A percentile compares a stretch with the other conserved stretches of the same genome.
Conservation (phyloP, 1,284 basidiomycete species). For the Puccinia horiana region DNA sequence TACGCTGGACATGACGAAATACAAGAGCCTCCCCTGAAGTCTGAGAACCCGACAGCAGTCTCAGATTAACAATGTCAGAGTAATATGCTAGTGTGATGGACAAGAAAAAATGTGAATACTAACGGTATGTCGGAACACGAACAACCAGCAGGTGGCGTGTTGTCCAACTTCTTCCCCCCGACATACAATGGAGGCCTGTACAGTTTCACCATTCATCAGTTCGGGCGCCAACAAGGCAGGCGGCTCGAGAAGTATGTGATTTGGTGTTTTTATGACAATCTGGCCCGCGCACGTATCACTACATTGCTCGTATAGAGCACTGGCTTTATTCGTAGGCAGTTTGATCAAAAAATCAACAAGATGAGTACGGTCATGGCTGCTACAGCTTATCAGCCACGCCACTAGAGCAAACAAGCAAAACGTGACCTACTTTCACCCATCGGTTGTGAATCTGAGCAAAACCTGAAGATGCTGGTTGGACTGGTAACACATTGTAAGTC, state of each 20-base stretch:
- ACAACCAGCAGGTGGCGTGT: slow-evolving; percentile 34
- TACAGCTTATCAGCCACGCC: neutral
- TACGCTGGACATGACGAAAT: slow-evolving; percentile 65
- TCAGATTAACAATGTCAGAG: neutral
- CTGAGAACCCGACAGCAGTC: neutral
- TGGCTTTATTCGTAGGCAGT: neutral
- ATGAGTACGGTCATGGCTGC: neutral
- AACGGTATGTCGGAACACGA: slow-evolving; percentile 30
- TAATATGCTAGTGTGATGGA: neutral
- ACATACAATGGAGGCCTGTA: slow-evolving; percentile 5
- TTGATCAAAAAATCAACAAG: neutral
- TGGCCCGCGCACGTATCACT: neutral
- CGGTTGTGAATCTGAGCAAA: slow-evolving; percentile 15
- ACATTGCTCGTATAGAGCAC: neutral
- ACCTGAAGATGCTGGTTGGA: slow-evolving; percentile 26
- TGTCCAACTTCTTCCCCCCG: slow-evolving; percentile 43
- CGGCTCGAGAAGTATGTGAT: slow-evolving; percentile 1
- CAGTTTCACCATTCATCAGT: neutral
- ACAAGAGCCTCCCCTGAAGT: slow-evolving; percentile 64
- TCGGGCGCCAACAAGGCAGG: neutral
- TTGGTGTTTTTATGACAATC: slow-evolving; percentile 1
- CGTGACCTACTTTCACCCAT: neutral
- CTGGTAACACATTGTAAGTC: slow-evolving; percentile 24
- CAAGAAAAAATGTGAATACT: slow-evolving; percentile 4
- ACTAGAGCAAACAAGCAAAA: no score